phyloP scores from a whole-genome alignment of 345 rosid species.

The Firmiana major region DNA sequence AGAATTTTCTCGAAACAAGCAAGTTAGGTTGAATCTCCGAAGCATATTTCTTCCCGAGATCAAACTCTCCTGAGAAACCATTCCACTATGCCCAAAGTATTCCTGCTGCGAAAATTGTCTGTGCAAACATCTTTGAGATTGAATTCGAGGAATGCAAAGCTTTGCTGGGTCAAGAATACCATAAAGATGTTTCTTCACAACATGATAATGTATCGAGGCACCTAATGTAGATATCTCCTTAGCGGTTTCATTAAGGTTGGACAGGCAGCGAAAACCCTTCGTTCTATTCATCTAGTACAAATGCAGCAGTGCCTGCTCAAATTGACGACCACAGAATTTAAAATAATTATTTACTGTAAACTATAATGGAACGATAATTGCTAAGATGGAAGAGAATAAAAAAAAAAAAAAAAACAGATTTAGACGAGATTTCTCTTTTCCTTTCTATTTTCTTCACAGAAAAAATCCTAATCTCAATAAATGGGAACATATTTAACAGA shows the following conservation, averaged over 20 bases:
- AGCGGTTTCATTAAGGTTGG: not conserved
- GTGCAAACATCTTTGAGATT: not conserved
- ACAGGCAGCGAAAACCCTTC: not conserved
- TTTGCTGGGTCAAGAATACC: not conserved
- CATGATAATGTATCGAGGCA: not conserved
- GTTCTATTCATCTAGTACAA: not conserved
- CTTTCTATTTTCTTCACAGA: not conserved
- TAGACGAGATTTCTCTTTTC: not conserved
- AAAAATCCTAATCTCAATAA: not conserved
- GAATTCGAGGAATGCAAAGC: constrained; percentile 5
- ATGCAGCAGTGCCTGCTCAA: not conserved
- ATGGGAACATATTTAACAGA: not conserved
- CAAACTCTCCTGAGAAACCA: not conserved
- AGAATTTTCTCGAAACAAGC: not conserved
- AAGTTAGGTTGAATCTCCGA: not conserved
- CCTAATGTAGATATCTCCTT: not conserved
- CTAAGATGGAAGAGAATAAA: not conserved
- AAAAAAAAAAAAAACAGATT: not conserved
- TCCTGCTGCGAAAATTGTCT: not conserved
- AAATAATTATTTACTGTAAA: not conserved
- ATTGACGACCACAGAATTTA: not conserved
- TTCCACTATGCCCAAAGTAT: not conserved
- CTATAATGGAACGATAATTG: not conserved
- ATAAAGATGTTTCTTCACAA: not conserved
- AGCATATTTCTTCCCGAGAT: not conserved